Evolutionary conservation across 2,329 filamentous ascomycete genomes (phyloP), one percentile per base, ranked within the genome.

Genomic region (Fusarium sp.): DNA sequence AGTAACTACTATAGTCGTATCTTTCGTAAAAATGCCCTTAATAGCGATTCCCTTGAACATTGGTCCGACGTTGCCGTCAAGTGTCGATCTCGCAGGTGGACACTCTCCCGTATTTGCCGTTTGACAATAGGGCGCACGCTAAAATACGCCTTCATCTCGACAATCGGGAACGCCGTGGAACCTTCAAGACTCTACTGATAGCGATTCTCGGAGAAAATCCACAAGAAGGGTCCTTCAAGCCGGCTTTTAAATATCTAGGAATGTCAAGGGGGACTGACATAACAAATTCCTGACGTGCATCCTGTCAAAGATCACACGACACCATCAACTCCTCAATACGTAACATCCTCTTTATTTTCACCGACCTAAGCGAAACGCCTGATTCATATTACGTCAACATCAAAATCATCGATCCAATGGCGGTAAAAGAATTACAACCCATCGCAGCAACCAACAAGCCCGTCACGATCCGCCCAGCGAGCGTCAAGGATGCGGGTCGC

Each of bases 71-170:
- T 12, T 52, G 15, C 6, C 27, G 10, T 47, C 7, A 25, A 35
- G 8, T 20, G 25, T 30, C 45, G 25, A 30, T 50, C 14, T 30
- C 25, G 12, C 14, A 50, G n/a, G 45, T 50, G 45, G 25, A 8
- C 43, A 25, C 43, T 25, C 40, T 14, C 40, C 12, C 22, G 3
- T 47, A 7, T 47, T 25, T 43, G 30, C 32, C 11, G 15, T 33
- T 70, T 63, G 56, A 73, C 71, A 71, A 33, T 1, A 73, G 71
- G 71, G 71, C 71, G 71, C 57, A 22, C 38, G 32, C 62, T 70
- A 72, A 60, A 30, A 11, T 10, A 22, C 59, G 22, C 43, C 59
- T 50, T 62, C 27, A 25, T 15, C 11, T 22, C 22, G 10, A 30
- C 20, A 38, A 27, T 5, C 38, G 58, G 38, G n/a, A 33, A 61